Percentiles rank a stretch among this genome's conserved stretches.
Conservation (phyloP, 2,329 filamentous ascomycete species). For the Herpotrichia juniperi region DNA sequence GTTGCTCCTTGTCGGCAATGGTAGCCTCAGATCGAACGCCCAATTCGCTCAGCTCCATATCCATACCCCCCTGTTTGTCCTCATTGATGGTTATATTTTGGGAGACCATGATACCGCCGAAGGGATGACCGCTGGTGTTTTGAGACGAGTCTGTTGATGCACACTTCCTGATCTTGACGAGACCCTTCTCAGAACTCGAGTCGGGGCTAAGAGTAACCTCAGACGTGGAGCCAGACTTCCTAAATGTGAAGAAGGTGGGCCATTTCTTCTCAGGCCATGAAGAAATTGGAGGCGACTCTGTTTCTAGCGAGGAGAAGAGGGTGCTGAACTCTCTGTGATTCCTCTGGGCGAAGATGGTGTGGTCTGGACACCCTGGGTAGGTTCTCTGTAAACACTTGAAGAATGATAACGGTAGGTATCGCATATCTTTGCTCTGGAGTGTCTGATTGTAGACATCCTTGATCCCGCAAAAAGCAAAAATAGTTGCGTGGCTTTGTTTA, state of each 20-base stretch:
- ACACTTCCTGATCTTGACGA: conserved; percentile 20
- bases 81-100: conserved; percentile 41
- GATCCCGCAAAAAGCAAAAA: conserved; percentile 54
- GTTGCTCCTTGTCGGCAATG: conserved; percentile 46
- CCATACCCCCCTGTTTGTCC: conserved; percentile 22
- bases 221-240: conserved; percentile 10
- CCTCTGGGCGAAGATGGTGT: conserved; percentile 50
- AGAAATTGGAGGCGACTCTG: conserved; percentile 9
- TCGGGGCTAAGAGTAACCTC: conserved; percentile 28
- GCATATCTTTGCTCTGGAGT: conserved; percentile 30
- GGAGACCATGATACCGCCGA: conserved; percentile 48
- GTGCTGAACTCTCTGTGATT: conserved; percentile 55
- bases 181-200: conserved; percentile 36
- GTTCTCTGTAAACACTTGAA: conserved; percentile 52
- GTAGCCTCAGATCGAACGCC: conserved; percentile 39
- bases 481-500: conserved; percentile 36
- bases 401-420: conserved; percentile 52
- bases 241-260: conserved; percentile 17
- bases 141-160: conserved; percentile 3
- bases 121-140: conserved; percentile 22
- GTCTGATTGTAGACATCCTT: conserved; percentile 48
- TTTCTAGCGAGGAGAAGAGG: conserved; percentile 32
- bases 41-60: conserved; percentile 39
- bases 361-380: conserved; percentile 53
- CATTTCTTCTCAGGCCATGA: conserved; percentile 17